These are phyloP conservation scores for Termitomyces sp. DNA, from an alignment of 768 basidiomycete species.

Conservation along the genomic window DNA sequence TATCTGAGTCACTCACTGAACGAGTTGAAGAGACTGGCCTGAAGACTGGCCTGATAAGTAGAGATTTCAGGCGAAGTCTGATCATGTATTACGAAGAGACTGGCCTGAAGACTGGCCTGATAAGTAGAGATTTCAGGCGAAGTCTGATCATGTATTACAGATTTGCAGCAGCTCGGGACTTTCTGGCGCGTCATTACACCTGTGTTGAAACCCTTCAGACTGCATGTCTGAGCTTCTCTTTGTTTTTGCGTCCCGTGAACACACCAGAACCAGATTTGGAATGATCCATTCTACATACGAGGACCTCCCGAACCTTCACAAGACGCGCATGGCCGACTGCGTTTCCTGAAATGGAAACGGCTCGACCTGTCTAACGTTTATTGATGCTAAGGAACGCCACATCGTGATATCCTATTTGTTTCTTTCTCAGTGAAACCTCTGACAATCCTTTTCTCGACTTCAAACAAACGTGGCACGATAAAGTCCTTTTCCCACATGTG, in stretches of 20 bases:
- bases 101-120: background rate
- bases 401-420: background rate
- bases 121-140: background rate
- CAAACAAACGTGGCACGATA: no score
- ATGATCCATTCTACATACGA: background rate
- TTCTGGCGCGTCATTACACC: background rate
- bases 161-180: background rate
- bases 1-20: background rate
- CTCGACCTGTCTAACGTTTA: background rate
- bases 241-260: background rate
- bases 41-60: background rate
- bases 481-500: background rate
- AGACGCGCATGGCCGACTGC: background rate
- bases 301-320: background rate
- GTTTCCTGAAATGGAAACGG: background rate
- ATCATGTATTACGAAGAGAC: background rate
- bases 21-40: background rate
- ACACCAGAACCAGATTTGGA: background rate
- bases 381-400: background rate
- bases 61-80: background rate
- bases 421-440: background rate
- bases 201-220: background rate
- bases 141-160: background rate
- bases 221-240: background rate
- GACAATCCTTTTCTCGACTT: background rate